These are phyloP conservation scores for Candida nitratophila DNA, from an alignment of 805 yeast species.

Conservation along the genomic window DNA sequence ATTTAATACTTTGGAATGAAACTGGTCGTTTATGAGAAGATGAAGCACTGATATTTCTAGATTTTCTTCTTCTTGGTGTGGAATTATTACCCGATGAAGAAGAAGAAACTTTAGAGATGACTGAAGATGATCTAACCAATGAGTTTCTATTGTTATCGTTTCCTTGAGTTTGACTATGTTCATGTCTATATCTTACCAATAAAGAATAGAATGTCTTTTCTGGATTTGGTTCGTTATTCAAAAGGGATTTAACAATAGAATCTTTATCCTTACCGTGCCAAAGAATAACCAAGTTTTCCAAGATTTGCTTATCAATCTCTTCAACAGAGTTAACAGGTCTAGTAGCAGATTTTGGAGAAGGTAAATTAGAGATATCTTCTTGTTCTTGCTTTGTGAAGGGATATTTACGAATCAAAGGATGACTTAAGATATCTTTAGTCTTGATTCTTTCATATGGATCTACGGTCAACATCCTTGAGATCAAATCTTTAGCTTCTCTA, in stretches of 20 bases:
- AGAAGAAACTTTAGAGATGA: constrained; percentile 20
- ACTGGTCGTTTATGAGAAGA: constrained; percentile 41
- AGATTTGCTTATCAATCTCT: constrained; percentile 45
- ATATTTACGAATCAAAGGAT: constrained; percentile 78
- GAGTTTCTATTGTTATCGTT: constrained; percentile 6
- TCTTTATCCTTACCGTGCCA: constrained; percentile 49
- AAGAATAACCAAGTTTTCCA: constrained; percentile 47
- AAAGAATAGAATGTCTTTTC: constrained; percentile 33
- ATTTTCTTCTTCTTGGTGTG: constrained; percentile 36
- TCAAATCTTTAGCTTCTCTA: constrained; percentile 79
- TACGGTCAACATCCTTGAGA: constrained; percentile 72
- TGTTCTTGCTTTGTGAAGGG: constrained; percentile 35
- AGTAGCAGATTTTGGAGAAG: constrained; percentile 48
- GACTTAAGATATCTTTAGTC: constrained; percentile 67
- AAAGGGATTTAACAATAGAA: constrained; percentile 21
- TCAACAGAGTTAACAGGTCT: constrained; percentile 40
- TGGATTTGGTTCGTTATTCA: constrained; percentile 23
- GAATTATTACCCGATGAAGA: constrained; percentile 23
- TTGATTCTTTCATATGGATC: constrained; percentile 76
- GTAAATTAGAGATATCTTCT: constrained; percentile 32
- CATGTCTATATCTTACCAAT: constrained; percentile 28
- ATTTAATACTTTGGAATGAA: constrained; percentile 31
- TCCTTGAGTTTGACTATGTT: constrained; percentile 18
- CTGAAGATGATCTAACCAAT: constrained; percentile 23
- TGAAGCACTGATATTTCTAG: constrained; percentile 32